These are phyloP conservation scores for Stevia rebaudiana DNA, from an alignment of 140 eudicot genomes.

Conservation along the genomic window DNA sequence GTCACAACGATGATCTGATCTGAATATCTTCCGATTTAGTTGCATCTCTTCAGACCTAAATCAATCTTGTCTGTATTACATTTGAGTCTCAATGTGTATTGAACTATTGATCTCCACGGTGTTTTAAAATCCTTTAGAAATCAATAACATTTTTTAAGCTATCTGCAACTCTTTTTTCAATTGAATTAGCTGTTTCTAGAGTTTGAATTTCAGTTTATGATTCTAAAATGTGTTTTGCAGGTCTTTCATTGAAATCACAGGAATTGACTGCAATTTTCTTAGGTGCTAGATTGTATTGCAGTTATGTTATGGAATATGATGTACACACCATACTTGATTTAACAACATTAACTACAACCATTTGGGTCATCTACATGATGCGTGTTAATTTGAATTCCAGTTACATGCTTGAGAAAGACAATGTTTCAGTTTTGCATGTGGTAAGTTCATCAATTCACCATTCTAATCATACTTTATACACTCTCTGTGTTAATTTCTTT, in stretches of 20 bases:
- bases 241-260: constrained; percentile 55
- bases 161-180: too few relatives aligned
- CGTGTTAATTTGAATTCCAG: constrained; percentile 49
- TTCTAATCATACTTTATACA: not conserved
- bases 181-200: too few relatives aligned
- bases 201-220: too few relatives aligned
- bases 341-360: constrained; percentile 48
- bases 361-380: constrained; percentile 73
- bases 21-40: too few relatives aligned
- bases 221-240: constrained; percentile 19
- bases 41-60: too few relatives aligned
- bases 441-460: constrained; percentile 20
- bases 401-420: constrained; percentile 50
- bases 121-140: too few relatives aligned
- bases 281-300: constrained; percentile 53
- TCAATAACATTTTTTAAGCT: too few relatives aligned
- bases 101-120: too few relatives aligned
- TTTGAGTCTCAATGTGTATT: too few relatives aligned
- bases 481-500: not conserved
- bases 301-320: constrained; percentile 64
- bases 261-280: constrained; percentile 59
- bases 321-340: constrained; percentile 57
- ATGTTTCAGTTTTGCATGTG: constrained; percentile 32
- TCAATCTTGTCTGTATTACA: too few relatives aligned
- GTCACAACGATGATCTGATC: too few relatives aligned